These are phyloP conservation scores for Graphilbum fragrans DNA, from an alignment of 2,329 filamentous ascomycete species.

Conservation along the genomic window DNA sequence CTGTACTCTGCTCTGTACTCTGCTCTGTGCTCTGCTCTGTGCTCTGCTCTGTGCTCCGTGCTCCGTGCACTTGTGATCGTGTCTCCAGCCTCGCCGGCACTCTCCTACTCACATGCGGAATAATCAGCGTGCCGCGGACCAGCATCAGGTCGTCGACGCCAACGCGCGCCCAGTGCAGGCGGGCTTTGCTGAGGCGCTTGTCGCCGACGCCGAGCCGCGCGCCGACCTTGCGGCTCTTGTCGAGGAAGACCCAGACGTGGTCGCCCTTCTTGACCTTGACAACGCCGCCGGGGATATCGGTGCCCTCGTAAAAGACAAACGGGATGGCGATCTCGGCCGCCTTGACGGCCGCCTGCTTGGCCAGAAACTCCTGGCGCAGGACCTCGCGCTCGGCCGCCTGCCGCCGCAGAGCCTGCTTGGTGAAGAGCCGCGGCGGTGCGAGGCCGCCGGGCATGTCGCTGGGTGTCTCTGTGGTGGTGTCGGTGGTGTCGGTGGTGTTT, in stretches of 20 bases:
- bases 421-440: slow-evolving; percentile 54
- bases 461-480: slow-evolving; percentile 14
- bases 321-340: slow-evolving; percentile 81
- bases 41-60: no score
- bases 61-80: no score
- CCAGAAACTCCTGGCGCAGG: slow-evolving; percentile 68
- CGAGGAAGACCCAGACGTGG: slow-evolving; percentile 82
- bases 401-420: slow-evolving; percentile 50
- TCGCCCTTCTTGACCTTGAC: slow-evolving; percentile 91
- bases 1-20: no score
- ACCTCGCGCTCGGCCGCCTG: slow-evolving; percentile 65
- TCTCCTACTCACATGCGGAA: slow-evolving; percentile 70
- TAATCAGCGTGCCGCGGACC: slow-evolving; percentile 78
- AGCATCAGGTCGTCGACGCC: slow-evolving; percentile 93
- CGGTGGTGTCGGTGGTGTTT: slow-evolving; percentile 15
- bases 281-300: slow-evolving; percentile 72
- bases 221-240: slow-evolving; percentile 81
- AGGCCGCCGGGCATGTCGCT: slow-evolving; percentile 47
- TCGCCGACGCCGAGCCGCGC: slow-evolving; percentile 67
- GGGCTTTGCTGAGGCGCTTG: slow-evolving; percentile 49
- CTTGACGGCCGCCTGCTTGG: slow-evolving; percentile 76
- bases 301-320: slow-evolving; percentile 95
- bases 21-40: no score
- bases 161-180: slow-evolving; percentile 81
- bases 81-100: no score